Percentiles rank a stretch among this genome's conserved stretches.
Conservation (phyloP, 768 basidiomycete species). For the Rhodotorula babjevae region DNA sequence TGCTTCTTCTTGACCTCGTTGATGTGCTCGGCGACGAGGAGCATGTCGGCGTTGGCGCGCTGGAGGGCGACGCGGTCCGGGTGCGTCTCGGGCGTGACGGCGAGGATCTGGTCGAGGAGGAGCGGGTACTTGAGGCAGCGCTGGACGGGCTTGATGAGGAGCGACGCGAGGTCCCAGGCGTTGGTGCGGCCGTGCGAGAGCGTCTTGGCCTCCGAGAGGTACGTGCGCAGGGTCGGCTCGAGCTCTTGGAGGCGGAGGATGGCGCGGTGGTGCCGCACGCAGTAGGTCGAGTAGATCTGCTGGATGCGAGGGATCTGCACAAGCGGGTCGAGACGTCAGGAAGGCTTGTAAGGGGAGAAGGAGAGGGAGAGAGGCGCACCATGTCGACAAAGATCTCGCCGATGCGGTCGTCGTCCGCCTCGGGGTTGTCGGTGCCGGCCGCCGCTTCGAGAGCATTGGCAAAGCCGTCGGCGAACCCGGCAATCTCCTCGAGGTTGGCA, state of each 20-base stretch:
- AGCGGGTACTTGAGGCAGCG: slow-evolving; percentile 98
- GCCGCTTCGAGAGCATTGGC: slow-evolving; percentile 30
- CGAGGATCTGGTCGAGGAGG: slow-evolving; percentile 60
- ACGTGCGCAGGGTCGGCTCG: slow-evolving; percentile 56
- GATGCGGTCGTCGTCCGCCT: slow-evolving; percentile 18
- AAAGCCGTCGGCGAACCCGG: slow-evolving; percentile 37
- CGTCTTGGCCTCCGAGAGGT: slow-evolving; percentile 55
- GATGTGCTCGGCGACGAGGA: slow-evolving; percentile 42
- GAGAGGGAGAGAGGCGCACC: slow-evolving; percentile 12
- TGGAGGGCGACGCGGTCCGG: slow-evolving; percentile 36
- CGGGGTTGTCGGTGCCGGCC: background rate
- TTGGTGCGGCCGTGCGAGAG: slow-evolving; percentile 57
- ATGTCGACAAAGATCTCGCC: slow-evolving; percentile 41
- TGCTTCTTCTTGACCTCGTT: slow-evolving; percentile 42
- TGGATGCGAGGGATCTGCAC: slow-evolving; percentile 39
- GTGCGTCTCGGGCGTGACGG: slow-evolving; percentile 36
- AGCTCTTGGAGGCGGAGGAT: slow-evolving; percentile 61
- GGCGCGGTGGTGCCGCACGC: slow-evolving; percentile 51
- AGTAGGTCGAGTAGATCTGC: slow-evolving; percentile 41
- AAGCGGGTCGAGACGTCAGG: too few relatives aligned
- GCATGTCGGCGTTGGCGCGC: slow-evolving; percentile 36
- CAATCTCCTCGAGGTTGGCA: slow-evolving; percentile 42
- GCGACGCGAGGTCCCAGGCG: slow-evolving; percentile 86
- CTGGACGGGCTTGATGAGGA: slow-evolving; percentile 97
- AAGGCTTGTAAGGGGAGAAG: background rate